phyloP scores from a whole-genome alignment of 805 yeast genomes.

The Candida caryicola region DNA sequence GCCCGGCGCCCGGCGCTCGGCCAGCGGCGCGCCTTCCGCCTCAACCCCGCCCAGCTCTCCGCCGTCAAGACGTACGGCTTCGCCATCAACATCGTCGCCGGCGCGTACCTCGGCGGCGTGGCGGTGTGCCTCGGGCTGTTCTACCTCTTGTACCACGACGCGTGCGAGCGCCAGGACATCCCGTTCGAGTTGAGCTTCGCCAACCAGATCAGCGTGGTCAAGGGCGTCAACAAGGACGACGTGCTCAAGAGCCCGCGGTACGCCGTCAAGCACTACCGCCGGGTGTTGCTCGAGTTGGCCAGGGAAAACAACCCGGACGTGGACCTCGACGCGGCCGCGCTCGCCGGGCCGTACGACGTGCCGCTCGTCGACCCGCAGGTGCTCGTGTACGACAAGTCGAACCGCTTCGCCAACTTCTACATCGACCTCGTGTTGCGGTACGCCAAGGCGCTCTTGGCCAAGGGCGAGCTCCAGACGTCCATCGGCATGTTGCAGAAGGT shows the following conservation, averaged over 20 bases:
- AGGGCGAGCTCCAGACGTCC: constrained; percentile 34
- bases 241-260: constrained; percentile 39
- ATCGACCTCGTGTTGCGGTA: constrained; percentile 42
- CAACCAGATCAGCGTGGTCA: constrained; percentile 36
- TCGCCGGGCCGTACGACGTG: constrained; percentile 25
- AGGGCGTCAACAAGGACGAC: constrained; percentile 44
- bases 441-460: constrained; percentile 39
- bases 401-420: constrained; percentile 39
- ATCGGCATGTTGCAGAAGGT: constrained; percentile 26
- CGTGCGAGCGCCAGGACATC: constrained; percentile 36
- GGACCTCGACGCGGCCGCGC: constrained; percentile 24
- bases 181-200: constrained; percentile 37
- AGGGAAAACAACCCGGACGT: constrained; percentile 22
- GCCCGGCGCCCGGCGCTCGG: background rate
- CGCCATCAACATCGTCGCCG: constrained; percentile 36
- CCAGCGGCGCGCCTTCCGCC: constrained; percentile 9
- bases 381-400: constrained; percentile 28
- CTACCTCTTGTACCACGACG: constrained; percentile 39
- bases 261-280: constrained; percentile 42
- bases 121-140: constrained; percentile 38
- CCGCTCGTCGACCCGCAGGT: constrained; percentile 33
- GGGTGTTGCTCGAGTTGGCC: constrained; percentile 35
- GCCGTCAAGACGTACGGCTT: constrained; percentile 28
- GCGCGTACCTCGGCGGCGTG: constrained; percentile 43
- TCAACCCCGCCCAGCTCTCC: constrained; percentile 18